Conservation (phyloP, 2,329 filamentous ascomycete genomes). For the Monilinia fructigena region DNA sequence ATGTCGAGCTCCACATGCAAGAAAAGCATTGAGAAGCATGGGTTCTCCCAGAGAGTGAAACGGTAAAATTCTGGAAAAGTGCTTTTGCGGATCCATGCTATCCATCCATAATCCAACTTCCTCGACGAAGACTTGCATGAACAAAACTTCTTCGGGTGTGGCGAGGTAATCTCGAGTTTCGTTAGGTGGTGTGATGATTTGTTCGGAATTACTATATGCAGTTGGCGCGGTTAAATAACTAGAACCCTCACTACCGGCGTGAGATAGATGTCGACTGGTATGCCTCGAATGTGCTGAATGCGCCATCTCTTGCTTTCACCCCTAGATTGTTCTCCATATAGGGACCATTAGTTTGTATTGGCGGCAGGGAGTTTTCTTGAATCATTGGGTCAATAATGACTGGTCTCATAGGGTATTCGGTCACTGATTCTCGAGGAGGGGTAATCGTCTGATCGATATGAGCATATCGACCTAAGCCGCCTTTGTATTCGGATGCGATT, state of each 20-base stretch:
- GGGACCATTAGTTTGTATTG: conserved; percentile 35
- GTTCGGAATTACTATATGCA: conserved; percentile 39
- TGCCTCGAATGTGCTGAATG: conserved; percentile 33
- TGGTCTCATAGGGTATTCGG: conserved; percentile 34
- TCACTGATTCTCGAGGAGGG: conserved; percentile 35
- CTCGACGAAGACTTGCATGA: conserved; percentile 89
- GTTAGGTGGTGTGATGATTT: conserved; percentile 43
- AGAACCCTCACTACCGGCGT: conserved; percentile 37
- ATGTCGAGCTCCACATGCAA: conserved; percentile 86
- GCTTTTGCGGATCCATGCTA: conserved; percentile 78
- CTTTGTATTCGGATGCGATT: conserved; percentile 87
- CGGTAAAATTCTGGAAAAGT: conserved; percentile 82
- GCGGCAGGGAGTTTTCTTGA: conserved; percentile 36
- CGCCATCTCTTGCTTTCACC: conserved; percentile 34
- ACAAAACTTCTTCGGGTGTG: conserved; percentile 75
- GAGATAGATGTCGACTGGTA: conserved; percentile 38
- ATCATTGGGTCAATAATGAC: conserved; percentile 26
- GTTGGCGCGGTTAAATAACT: conserved; percentile 43
- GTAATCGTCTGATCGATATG: conserved; percentile 47
- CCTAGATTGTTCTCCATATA: conserved; percentile 33
- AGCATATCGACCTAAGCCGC: conserved; percentile 72
- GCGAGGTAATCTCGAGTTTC: conserved; percentile 63
- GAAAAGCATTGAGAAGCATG: conserved; percentile 83
- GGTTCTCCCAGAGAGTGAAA: conserved; percentile 78
- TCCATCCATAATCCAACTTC: conserved; percentile 95